Conservation (phyloP, 306 rosid genomes). For the Hippophae gyantsensis region DNA sequence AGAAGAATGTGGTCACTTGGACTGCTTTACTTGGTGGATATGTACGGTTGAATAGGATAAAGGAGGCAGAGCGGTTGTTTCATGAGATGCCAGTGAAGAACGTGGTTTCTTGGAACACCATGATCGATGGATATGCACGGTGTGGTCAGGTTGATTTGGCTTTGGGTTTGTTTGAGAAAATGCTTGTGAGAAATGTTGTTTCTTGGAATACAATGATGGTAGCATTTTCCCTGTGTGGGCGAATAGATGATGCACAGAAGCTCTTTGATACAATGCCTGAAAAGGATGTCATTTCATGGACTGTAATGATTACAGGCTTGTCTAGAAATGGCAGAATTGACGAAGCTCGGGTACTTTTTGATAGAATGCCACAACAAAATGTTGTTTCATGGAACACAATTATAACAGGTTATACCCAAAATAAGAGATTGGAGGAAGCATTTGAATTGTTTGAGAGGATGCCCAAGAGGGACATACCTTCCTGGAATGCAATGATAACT, state of each 20-base stretch:
- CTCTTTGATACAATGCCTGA: constrained; percentile 32
- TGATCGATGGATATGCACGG: constrained; percentile 39
- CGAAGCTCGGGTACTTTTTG: constrained; percentile 34
- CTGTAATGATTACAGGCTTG: constrained; percentile 31
- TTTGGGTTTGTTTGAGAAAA: constrained; percentile 27
- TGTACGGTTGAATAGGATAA: constrained; percentile 19
- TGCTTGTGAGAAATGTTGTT: constrained; percentile 42
- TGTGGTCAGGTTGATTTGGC: constrained; percentile 24
- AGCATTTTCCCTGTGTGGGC: constrained; percentile 22
- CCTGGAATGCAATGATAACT: constrained; percentile 43
- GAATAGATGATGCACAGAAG: constrained; percentile 28
- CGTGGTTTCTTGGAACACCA: constrained; percentile 47
- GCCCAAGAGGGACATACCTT: constrained; percentile 39
- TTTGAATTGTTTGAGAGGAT: constrained; percentile 35
- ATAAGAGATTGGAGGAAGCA: constrained; percentile 31
- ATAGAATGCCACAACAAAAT: constrained; percentile 32
- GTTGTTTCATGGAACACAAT: constrained; percentile 47
- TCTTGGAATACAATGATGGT: constrained; percentile 40
- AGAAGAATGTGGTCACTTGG: constrained; percentile 45
- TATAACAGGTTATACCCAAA: constrained; percentile 33
- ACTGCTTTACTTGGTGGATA: constrained; percentile 40
- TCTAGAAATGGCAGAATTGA: constrained; percentile 35
- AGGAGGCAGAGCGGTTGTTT: constrained; percentile 35
- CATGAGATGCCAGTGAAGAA: constrained; percentile 37
- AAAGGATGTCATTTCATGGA: constrained; percentile 46